Conservation (phyloP, 768 basidiomycete species). For the Amyloporia xantha region DNA sequence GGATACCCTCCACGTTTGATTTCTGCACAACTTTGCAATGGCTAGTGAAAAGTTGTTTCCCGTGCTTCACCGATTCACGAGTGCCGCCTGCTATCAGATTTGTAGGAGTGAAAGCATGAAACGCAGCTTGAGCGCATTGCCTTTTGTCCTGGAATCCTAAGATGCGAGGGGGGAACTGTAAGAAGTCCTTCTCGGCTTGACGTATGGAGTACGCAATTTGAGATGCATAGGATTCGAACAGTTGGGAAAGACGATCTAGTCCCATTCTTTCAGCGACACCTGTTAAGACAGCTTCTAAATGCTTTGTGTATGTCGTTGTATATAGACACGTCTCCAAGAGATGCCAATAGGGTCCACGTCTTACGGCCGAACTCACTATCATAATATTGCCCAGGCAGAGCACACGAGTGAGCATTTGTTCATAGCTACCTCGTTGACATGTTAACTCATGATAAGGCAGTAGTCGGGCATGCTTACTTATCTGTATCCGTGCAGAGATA, state of each 20-base stretch:
- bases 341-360: conserved; percentile 85
- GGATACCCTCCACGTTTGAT: conserved; percentile 42
- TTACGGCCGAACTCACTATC: conserved; percentile 67
- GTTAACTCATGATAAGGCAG: not conserved
- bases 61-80: conserved; percentile 26
- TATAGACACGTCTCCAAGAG: conserved; percentile 63
- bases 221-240: conserved; percentile 75
- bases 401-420: conserved; percentile 67
- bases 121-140: conserved; percentile 61
- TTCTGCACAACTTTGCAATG: conserved; percentile 61
- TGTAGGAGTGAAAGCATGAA: conserved; percentile 60
- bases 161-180: conserved; percentile 57
- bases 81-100: conserved; percentile 45
- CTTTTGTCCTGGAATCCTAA: conserved; percentile 69
- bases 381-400: conserved; percentile 71
- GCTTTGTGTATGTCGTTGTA: conserved; percentile 31
- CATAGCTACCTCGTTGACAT: conserved; percentile 42
- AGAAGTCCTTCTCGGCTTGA: conserved; percentile 40
- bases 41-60: conserved; percentile 42
- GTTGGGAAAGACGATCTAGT: conserved; percentile 45
- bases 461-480: conserved; percentile 27
- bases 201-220: conserved; percentile 69
- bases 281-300: conserved; percentile 45
- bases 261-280: conserved; percentile 67
- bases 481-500: conserved; percentile 41